Evolutionary conservation across 352 stramenopile species (phyloP).

Genomic region (Pythium chondricola): DNA sequence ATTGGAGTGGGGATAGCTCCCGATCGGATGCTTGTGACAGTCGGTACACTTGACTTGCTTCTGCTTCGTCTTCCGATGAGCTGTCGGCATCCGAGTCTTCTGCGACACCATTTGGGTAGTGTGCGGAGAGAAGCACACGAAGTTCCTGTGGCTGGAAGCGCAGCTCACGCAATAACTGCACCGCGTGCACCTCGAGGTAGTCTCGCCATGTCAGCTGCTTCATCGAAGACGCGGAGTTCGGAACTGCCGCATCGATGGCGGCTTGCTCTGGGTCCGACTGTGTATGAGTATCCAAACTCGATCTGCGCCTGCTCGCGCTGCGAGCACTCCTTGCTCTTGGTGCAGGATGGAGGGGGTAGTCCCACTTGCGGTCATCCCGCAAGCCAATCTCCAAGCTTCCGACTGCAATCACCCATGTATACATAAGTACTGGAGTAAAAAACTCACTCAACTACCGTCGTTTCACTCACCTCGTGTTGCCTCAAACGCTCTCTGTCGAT

Average conservation of each 20-base stretch:
- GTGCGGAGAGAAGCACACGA: constrained; percentile 25
- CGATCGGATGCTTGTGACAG: background rate
- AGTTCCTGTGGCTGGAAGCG: constrained; percentile 28
- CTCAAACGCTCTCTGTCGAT: constrained; percentile 13
- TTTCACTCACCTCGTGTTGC: constrained; percentile 6
- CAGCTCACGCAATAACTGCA: constrained; percentile 38
- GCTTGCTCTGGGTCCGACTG: background rate
- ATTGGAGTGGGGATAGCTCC: background rate
- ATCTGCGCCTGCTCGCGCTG: background rate
- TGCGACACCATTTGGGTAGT: constrained; percentile 22
- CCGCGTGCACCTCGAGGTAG: constrained; percentile 39
- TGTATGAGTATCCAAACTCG: background rate
- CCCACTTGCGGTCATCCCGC: constrained; percentile 13
- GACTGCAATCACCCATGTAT: background rate
- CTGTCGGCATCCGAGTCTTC: constrained; percentile 10
- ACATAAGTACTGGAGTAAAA: background rate
- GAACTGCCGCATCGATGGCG: background rate
- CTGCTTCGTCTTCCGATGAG: constrained; percentile 9
- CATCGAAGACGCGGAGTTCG: no score
- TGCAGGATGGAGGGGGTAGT: constrained; percentile 14
- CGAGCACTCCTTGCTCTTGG: constrained; percentile 2
- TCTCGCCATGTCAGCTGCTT: constrained; percentile 21
- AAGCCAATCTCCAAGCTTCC: constrained; percentile 6
- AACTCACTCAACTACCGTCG: background rate
- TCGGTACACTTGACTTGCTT: background rate